Base-by-base conservation (phyloP, 2,329 filamentous ascomycete genomes). In the Colletotrichum plurivorum region DNA sequence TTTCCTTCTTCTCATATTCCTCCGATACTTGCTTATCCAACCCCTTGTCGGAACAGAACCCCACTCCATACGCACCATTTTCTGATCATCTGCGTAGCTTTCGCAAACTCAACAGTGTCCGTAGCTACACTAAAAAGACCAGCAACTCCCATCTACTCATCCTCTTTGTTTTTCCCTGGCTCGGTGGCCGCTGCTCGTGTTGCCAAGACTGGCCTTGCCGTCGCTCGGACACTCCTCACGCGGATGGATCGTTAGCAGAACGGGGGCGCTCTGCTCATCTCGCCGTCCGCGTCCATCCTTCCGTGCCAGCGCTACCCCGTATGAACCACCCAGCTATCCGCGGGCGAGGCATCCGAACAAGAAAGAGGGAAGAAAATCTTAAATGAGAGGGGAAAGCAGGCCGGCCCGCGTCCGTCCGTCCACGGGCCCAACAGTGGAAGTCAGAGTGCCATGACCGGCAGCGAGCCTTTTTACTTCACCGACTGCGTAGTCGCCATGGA, bases 231-330 rank as follows among this genome's bases (percentile, higher is more conserved):
- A 52, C 48, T 22, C n/a, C 31, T 59, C 31, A 13, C 43, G 25
- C 51, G 31, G 58, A 22, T 61, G 57, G 57, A 43, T 48, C 49
- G 20, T n/a, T 52, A 36, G 43, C 62, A 56, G 48, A 45, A 59
- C 45, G 55, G 36, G 41, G 63, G 66, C 66, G 27, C 49, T 49
- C 25, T 52, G 27, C 65, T 66, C 66, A 66, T 69, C 55, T 66
- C 13, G 55, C 51, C 31, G 27, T 43, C 55, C 45, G 43, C 62
- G 36, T 52, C 66, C 66, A 43, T 69, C 45, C 20, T 20, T 58
- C 16, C 45, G 43, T 20, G 59, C 53, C 31, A 43, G 41, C 58
- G 58, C 51, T 61, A 66, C 45, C 22, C 63, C 36, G 9, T 18
- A 43, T 41, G 53, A 25, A 20, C n/a, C 43, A n/a, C 49, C 18